Conservation (phyloP, 306 rosid genomes). For the Hippophae tibetana region DNA sequence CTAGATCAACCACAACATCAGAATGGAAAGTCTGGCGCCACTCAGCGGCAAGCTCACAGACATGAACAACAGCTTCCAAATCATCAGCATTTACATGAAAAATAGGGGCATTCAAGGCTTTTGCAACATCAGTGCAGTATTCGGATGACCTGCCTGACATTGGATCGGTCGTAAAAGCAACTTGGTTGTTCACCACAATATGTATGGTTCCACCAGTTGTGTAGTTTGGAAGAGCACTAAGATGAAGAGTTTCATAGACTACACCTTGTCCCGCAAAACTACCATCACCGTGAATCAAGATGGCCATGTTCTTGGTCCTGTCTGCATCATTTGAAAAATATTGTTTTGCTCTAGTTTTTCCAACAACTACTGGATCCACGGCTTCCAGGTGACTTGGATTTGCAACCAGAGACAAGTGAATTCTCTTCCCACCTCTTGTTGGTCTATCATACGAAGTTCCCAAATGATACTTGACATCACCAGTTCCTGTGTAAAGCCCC, state of each 20-base stretch:
- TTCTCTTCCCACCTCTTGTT: constrained; percentile 75
- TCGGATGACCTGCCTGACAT: constrained; percentile 77
- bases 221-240: constrained; percentile 93
- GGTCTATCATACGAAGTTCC: constrained; percentile 94
- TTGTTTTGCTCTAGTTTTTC: constrained; percentile 94
- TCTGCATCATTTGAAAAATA: constrained; percentile 62
- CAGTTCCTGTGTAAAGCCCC: constrained; percentile 89
- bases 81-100: constrained; percentile 92
- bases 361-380: constrained; percentile 84
- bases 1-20: constrained; percentile 91
- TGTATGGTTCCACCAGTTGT: constrained; percentile 92
- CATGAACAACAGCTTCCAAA: constrained; percentile 95
- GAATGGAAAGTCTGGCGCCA: constrained; percentile 99
- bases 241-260: constrained; percentile 88
- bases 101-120: constrained; percentile 86
- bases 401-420: constrained; percentile 84
- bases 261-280: constrained; percentile 99
- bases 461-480: constrained; percentile 94
- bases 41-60: constrained; percentile 94
- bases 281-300: constrained; percentile 93
- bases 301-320: constrained; percentile 73
- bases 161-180: constrained; percentile 95
- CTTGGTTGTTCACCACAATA: constrained; percentile 87
- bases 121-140: constrained; percentile 93
- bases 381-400: constrained; percentile 98